Conservation (phyloP, 2,329 filamentous ascomycete species). For the Colletotrichum sp. region DNA sequence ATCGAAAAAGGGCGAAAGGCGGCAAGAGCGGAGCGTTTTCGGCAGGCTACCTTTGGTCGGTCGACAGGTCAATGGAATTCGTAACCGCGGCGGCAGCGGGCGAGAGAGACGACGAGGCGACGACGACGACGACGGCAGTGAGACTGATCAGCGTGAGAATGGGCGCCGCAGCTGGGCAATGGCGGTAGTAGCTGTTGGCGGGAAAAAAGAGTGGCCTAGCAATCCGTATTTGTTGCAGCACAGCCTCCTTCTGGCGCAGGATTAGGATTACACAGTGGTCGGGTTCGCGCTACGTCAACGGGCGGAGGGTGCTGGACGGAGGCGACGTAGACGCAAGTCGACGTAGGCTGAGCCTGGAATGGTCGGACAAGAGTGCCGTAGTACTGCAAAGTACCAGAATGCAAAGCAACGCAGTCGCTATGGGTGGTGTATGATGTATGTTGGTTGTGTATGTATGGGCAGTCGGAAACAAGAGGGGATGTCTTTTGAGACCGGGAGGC, state of each 20-base stretch:
- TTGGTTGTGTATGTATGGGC: neutral
- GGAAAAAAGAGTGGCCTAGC: slow-evolving; percentile 17
- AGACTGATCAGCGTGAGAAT: neutral
- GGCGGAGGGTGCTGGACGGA: neutral
- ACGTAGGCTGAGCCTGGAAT: neutral
- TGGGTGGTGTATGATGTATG: slow-evolving; percentile 5
- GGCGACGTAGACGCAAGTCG: neutral
- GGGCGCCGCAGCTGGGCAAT: slow-evolving; percentile 1
- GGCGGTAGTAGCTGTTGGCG: slow-evolving; percentile 5
- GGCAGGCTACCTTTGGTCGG: slow-evolving; percentile 7
- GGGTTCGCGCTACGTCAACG: slow-evolving; percentile 19
- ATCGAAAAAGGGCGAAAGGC: neutral
- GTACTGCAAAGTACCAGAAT: neutral
- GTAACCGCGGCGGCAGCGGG: neutral
- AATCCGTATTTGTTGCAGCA: slow-evolving; percentile 27
- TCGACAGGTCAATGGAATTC: neutral
- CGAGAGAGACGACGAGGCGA: neutral
- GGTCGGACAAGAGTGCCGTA: neutral
- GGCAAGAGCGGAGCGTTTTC: neutral
- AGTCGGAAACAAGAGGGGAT: neutral
- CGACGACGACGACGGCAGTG: neutral
- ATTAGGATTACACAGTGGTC: slow-evolving; percentile 20
- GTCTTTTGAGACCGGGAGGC: neutral
- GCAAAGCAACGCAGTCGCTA: slow-evolving; percentile 19
- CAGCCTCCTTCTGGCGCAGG: slow-evolving; percentile 30